A percentile compares a stretch with the other conserved stretches of the same genome.
Conservation (phyloP, 2,329 filamentous ascomycete genomes). For the Fusarium sp. region DNA sequence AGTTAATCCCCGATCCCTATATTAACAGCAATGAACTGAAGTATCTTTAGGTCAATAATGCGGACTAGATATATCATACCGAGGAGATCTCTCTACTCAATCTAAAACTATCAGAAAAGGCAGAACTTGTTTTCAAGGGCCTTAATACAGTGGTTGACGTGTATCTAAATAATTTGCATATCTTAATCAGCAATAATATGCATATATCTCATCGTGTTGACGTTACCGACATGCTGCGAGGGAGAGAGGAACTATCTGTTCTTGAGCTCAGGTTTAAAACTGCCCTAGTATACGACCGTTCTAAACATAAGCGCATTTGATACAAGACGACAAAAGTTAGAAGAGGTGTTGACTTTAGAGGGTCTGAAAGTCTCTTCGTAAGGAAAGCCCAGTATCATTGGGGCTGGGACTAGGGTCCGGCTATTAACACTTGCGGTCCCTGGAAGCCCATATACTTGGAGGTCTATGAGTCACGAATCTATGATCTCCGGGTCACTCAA, state of each 20-base stretch:
- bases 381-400: conserved; percentile 16
- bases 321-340: background rate
- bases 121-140: background rate
- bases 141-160: conserved; percentile 5
- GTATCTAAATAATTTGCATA: background rate
- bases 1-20: background rate
- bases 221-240: fast-evolving
- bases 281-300: conserved; percentile 2
- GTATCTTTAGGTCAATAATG: conserved; percentile 15
- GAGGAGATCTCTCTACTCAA: background rate
- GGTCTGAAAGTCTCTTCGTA: background rate
- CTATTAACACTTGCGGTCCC: background rate
- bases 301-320: background rate
- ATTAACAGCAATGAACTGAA: conserved; percentile 7
- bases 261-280: background rate
- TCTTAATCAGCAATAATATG: conserved; percentile 10
- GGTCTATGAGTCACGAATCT: background rate
- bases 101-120: background rate
- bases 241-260: fast-evolving
- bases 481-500: background rate
- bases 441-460: conserved; percentile 5
- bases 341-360: background rate
- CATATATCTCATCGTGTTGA: background rate
- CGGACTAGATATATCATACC: background rate
- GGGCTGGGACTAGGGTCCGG: conserved; percentile 22